Evolutionary conservation across 805 yeast species (phyloP), one percentile per base, ranked within the genome.

Genomic region (Candida nanaspora): DNA sequence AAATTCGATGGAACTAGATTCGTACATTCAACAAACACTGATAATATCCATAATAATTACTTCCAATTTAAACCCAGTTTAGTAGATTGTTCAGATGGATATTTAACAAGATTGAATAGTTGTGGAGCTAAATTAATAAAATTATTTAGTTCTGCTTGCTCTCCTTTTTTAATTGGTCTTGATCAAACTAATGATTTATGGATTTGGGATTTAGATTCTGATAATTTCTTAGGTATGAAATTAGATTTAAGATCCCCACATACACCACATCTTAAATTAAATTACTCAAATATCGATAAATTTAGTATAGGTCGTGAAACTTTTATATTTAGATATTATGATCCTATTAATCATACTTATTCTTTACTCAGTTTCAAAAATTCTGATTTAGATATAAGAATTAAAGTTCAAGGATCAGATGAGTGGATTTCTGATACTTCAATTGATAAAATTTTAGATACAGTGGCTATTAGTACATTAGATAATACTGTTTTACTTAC

Each of bases 111-210:
- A n/a, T 29, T 45, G 20, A 30, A 19, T 2, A 27, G 39, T 14
- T 19, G 20, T 6, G 20, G 10, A 3, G 26, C 18, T 3, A 34
- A 26, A 28, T 15, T 46, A 13, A 6, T 14, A 1, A 35, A 37
- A 41, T 15, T 46, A 3, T 16, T 41, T 16, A 42, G 46, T 7
- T 38, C 49, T 15, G 41, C 46, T 2, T 42, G 35, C 15, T 43
- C 48, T 8, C 33, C 46, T 7, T 42, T 22, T 29, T 21, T 42
- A 3, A 14, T 45, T 4, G 48, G 41, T 9, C n/a, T 43, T 9
- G 46, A 38, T 26, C 16, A 25, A 4, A 10, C 8, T 2, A 10
- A 19, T 14, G 14, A 20, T 3, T 7, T 45, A 4, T 45, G 46
- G 44, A 30, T 38, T 2, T 45, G 41, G 27, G 42, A 42, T 38